A percentile compares a stretch with the other conserved stretches of the same genome.
phyloP scores from a whole-genome alignment of 306 rosid species.

The Fragaria nilgerrensis region DNA sequence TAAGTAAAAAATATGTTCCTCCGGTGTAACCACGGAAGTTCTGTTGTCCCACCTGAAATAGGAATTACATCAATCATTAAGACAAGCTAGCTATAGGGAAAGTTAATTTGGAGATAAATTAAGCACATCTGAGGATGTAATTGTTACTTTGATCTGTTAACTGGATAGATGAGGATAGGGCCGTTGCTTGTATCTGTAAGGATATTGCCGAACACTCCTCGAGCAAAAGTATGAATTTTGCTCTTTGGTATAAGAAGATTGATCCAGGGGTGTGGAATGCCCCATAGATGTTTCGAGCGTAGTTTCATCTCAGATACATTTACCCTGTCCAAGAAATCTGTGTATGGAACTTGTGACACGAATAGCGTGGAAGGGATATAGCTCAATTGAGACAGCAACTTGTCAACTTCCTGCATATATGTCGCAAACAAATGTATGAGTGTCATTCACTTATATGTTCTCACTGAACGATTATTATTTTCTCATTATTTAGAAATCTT shows the following conservation, averaged over 20 bases:
- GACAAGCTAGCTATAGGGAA: not conserved
- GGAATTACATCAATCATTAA: conserved; percentile 17
- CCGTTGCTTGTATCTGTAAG: conserved; percentile 68
- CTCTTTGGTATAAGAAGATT: conserved; percentile 87
- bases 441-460: not conserved
- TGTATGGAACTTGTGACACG: conserved; percentile 65
- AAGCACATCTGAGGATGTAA: not conserved
- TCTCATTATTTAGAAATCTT: no score
- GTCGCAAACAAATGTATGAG: conserved; percentile 15
- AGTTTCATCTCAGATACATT: conserved; percentile 79
- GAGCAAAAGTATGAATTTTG: conserved; percentile 70
- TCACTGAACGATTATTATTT: not conserved
- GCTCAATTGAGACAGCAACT: conserved; percentile 42
- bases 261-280: conserved; percentile 98
- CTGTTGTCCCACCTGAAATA: conserved; percentile 90
- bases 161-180: conserved; percentile 91
- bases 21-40: conserved; percentile 64
- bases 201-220: conserved; percentile 79
- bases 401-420: conserved; percentile 63
- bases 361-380: conserved; percentile 82
- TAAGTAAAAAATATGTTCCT: conserved; percentile 78
- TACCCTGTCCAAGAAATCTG: conserved; percentile 86
- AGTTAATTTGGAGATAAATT: not conserved
- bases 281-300: conserved; percentile 90
- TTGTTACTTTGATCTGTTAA: conserved; percentile 72